Evolutionary conservation across 2,329 filamentous ascomycete species (phyloP).

Genomic region (Zymoseptoria pseudotritici): DNA sequence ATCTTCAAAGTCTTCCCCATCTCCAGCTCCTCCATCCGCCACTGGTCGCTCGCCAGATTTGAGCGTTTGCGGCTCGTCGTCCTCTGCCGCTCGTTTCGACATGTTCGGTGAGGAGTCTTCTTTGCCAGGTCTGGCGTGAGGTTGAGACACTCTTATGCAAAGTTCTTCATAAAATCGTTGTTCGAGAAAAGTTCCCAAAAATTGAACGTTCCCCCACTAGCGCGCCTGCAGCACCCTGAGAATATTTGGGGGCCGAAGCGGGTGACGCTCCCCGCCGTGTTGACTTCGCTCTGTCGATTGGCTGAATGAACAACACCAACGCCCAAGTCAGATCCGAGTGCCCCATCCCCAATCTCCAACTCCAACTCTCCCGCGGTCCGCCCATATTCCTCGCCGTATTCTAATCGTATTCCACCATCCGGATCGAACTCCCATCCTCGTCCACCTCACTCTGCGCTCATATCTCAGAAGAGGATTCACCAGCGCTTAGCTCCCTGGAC

Average conservation of each 20-base stretch:
- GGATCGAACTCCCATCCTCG: background rate
- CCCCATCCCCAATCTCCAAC: no score
- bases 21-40: constrained; percentile 41
- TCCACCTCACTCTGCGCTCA: background rate
- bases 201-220: background rate
- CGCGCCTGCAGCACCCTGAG: background rate
- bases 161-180: background rate
- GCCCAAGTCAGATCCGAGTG: background rate
- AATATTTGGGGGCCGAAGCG: background rate
- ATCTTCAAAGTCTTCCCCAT: constrained; percentile 75
- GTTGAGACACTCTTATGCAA: background rate
- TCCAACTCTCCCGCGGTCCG: background rate
- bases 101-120: constrained; percentile 35
- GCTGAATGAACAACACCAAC: background rate
- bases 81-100: constrained; percentile 54
- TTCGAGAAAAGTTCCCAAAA: background rate
- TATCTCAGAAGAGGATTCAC: background rate
- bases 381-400: background rate
- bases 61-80: constrained; percentile 44
- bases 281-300: background rate
- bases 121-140: background rate
- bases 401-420: background rate
- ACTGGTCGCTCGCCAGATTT: constrained; percentile 56
- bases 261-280: background rate
- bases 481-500: background rate